phyloP scores from a whole-genome alignment of 2,329 filamentous ascomycete species.

The Sporothrix mexicana region DNA sequence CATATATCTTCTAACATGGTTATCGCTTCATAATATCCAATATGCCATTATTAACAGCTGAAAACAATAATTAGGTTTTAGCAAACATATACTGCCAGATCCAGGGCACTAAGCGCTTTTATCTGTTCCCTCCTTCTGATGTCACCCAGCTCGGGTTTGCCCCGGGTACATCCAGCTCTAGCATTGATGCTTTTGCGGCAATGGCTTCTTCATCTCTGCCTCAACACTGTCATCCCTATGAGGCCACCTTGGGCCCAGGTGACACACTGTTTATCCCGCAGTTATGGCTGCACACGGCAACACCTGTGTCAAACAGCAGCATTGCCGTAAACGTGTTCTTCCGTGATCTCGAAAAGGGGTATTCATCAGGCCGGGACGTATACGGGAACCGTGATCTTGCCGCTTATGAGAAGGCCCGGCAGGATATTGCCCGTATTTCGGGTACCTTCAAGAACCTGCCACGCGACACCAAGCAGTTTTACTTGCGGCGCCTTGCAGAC shows the following conservation, averaged over 20 bases:
- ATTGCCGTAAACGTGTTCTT: slow-evolving; percentile 93
- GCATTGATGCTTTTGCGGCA: slow-evolving; percentile 70
- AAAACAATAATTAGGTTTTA: slow-evolving; percentile 65
- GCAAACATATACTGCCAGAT: slow-evolving; percentile 87
- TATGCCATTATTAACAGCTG: slow-evolving; percentile 5
- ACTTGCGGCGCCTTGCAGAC: slow-evolving; percentile 71
- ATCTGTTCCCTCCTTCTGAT: slow-evolving; percentile 80
- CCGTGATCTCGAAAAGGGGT: slow-evolving; percentile 68
- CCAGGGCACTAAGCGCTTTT: slow-evolving; percentile 71
- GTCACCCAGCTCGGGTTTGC: slow-evolving; percentile 72
- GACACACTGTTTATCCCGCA: slow-evolving; percentile 83
- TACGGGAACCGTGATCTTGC: slow-evolving; percentile 88
- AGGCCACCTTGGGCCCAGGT: slow-evolving; percentile 69
- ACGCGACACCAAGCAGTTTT: slow-evolving; percentile 72
- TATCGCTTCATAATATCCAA: neutral
- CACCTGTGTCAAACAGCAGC: slow-evolving; percentile 63
- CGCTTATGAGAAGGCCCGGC: slow-evolving; percentile 80
- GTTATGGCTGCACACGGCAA: slow-evolving; percentile 81
- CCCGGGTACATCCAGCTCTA: slow-evolving; percentile 80
- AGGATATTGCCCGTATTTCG: slow-evolving; percentile 71
- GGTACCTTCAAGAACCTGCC: slow-evolving; percentile 70
- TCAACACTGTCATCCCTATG: slow-evolving; percentile 64
- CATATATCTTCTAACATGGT: neutral
- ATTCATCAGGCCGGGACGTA: slow-evolving; percentile 78
- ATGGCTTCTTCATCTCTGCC: slow-evolving; percentile 50